Evolutionary conservation across 768 basidiomycete species (phyloP).

Genomic region (Hirschioporus abietinus): DNA sequence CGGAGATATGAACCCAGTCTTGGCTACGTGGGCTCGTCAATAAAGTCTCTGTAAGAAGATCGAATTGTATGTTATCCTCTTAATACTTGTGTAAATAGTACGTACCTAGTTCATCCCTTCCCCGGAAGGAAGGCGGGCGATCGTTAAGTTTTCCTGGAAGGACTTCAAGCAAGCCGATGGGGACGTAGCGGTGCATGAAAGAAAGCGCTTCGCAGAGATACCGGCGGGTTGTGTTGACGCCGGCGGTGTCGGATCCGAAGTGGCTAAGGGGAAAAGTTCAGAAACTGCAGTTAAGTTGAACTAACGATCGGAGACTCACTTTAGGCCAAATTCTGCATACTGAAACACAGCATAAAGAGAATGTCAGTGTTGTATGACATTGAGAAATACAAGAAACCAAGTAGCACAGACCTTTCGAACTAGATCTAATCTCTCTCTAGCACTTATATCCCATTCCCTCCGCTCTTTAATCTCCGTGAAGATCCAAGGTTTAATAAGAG

Average conservation of each 20-base stretch:
- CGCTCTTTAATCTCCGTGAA: conserved; percentile 93
- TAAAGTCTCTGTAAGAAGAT: conserved; percentile 62
- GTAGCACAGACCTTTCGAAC: conserved; percentile 56
- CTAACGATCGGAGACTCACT: conserved; percentile 35
- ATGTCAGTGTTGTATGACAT: conserved; percentile 10
- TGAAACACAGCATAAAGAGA: conserved; percentile 23
- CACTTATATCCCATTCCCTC: conserved; percentile 90
- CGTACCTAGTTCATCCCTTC: conserved; percentile 83
- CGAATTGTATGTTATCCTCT: conserved; percentile 1
- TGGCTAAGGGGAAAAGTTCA: conserved; percentile 38
- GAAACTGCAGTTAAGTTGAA: conserved; percentile 6
- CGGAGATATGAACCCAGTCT: conserved; percentile 91
- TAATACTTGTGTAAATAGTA: conserved; percentile 7
- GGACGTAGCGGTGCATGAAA: conserved; percentile 95
- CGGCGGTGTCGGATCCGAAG: conserved; percentile 83
- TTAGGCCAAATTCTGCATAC: conserved; percentile 86
- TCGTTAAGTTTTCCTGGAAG: conserved; percentile 85
- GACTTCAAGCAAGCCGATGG: conserved; percentile 83
- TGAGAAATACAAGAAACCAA: no score
- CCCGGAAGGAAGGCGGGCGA: conserved; percentile 80
- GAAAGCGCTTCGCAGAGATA: conserved; percentile 95
- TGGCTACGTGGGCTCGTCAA: conserved; percentile 71
- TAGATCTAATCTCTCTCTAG: conserved; percentile 75
- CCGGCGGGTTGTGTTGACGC: conserved; percentile 85
- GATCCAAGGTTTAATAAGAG: conserved; percentile 93